These are phyloP conservation scores for Tolypocladium album DNA, from an alignment of 2,329 filamentous ascomycete genomes.

Conservation along the genomic window DNA sequence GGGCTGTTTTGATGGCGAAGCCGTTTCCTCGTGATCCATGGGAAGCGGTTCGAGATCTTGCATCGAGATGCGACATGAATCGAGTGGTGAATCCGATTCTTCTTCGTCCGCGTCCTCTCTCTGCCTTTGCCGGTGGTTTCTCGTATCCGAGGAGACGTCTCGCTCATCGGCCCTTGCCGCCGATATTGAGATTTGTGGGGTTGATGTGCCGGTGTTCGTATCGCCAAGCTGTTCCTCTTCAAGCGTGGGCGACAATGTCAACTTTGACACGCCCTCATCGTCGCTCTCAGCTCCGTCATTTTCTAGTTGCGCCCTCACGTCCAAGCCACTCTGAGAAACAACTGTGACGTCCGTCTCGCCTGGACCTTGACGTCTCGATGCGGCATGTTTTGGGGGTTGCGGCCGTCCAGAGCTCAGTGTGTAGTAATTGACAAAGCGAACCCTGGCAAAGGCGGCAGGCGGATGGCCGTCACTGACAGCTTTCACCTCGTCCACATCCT, in stretches of 20 bases:
- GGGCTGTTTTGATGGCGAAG: not conserved
- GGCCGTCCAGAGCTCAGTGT: conserved; percentile 69
- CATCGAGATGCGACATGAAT: conserved; percentile 15
- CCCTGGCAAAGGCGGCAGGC: conserved; percentile 29
- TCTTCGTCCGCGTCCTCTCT: not conserved
- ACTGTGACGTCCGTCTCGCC: conserved; percentile 2
- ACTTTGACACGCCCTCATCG: not conserved
- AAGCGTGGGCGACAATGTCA: not conserved
- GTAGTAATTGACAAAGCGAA: conserved; percentile 84
- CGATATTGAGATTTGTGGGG: not conserved
- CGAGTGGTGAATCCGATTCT: not conserved
- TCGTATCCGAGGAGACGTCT: not conserved
- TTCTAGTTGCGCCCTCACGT: not conserved
- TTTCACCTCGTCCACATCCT: conserved; percentile 53
- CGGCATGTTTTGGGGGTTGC: conserved; percentile 28
- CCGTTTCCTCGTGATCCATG: conserved; percentile 15
- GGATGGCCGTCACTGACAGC: conserved; percentile 9
- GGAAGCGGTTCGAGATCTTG: conserved; percentile 27
- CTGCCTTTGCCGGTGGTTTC: not conserved
- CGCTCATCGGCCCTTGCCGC: not conserved
- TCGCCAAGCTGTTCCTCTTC: not conserved
- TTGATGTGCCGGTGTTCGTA: not conserved
- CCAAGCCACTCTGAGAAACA: not conserved
- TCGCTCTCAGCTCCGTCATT: not conserved
- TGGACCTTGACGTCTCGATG: not conserved